phyloP scores from a whole-genome alignment of 306 rosid species.

The Fragaria ananassa region DNA sequence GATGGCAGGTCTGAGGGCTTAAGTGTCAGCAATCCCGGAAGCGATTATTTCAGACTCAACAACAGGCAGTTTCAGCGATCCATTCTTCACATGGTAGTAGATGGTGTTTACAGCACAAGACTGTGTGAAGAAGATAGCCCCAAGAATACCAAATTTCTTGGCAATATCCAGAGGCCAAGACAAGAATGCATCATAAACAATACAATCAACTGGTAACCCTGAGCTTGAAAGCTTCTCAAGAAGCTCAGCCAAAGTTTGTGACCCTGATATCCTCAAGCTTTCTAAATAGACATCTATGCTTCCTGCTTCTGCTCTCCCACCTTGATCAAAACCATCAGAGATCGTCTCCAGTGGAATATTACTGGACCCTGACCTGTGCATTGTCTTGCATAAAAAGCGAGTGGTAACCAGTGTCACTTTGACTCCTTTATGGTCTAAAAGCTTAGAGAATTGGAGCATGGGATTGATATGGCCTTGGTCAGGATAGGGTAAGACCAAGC shows the following conservation, averaged over 20 bases:
- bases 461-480: slow-evolving; percentile 47
- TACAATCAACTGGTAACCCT: slow-evolving; percentile 23
- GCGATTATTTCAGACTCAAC: slow-evolving; percentile 17
- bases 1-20: slow-evolving; percentile 45
- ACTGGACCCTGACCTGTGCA: neutral
- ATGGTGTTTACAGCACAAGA: slow-evolving; percentile 25
- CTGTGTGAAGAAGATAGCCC: slow-evolving; percentile 31
- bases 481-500: slow-evolving; percentile 38
- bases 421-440: slow-evolving; percentile 33
- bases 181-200: slow-evolving; percentile 39
- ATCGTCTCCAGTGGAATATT: slow-evolving; percentile 26
- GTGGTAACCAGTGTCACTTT: slow-evolving; percentile 34
- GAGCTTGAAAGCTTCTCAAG: slow-evolving; percentile 21
- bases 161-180: slow-evolving; percentile 47
- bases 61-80: slow-evolving; percentile 23
- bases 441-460: slow-evolving; percentile 41
- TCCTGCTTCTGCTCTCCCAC: neutral
- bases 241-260: slow-evolving; percentile 27
- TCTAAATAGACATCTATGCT: neutral
- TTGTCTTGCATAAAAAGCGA: slow-evolving; percentile 4
- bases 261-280: slow-evolving; percentile 27
- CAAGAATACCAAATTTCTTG: slow-evolving; percentile 26
- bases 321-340: slow-evolving; percentile 44
- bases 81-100: slow-evolving; percentile 26
- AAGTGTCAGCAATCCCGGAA: slow-evolving; percentile 52